Base-by-base conservation (phyloP, 371 early-diverging fungal species). In the Chytridium lagenaria region DNA sequence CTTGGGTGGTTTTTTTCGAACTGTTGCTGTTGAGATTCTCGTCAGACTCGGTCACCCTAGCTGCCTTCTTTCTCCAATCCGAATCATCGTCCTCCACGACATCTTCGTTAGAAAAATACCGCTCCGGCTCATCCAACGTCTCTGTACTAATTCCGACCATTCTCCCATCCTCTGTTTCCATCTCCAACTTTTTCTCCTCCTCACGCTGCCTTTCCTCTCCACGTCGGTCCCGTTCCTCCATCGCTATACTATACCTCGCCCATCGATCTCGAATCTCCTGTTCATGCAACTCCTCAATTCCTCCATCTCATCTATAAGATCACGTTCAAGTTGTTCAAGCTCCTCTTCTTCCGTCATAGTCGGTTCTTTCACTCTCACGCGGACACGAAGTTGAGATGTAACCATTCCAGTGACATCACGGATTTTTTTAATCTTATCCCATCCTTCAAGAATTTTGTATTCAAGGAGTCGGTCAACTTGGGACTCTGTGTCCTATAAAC, bases 381-480 rank as follows among this genome's bases (percentile, higher is more conserved):
- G 61, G 40, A 81, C 68, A 34, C 69, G 75, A 34, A 82, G 19
- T 19, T 39, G 69, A 23, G 80, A 38, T 0, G 70, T 34, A 1
- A 71, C 74, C 23, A 74, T 74, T 15, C 75, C 73, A 0, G 72
- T 59, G 12, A 38, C 33, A 22, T 52, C 59, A 0, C 86, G 76
- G 16, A 77, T 23, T 7, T 52, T 36, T 69, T 81, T 80, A 55
- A 85, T 67, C 2, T 63, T 64, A 2, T 81, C 75, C 86, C 86
- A 85, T 1, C 66, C 69, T 68, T 83, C 71, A 0, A 84, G 73
- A 59, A 85, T 81, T 66, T 77, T 74, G 65, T 77, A 84, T 68
- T 85, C 84, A 22, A 84, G 71, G 37, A 79, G 67, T 5, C 83
- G 79, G 65, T 81, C 76, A 30, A 74, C 77, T 63, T 85, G 81